Conservation (phyloP, 2,329 filamentous ascomycete genomes). For the Colletotrichum chrysophilum region DNA sequence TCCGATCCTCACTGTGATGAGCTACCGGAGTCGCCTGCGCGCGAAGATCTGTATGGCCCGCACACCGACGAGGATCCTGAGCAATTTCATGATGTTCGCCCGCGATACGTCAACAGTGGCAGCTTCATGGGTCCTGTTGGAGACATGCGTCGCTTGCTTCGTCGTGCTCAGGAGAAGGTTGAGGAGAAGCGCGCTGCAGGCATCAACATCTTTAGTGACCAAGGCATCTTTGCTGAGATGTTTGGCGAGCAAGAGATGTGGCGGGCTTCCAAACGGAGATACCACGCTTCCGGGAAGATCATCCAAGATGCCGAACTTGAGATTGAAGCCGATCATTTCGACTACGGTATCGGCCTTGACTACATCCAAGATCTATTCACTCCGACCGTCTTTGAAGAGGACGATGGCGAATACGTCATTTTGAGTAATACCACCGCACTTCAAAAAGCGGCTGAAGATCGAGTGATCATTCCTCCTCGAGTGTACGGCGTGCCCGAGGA, state of each 20-base stretch:
- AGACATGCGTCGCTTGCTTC: conserved; percentile 30
- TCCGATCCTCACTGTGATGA: conserved; percentile 27
- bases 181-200: conserved; percentile 19
- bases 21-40: conserved; percentile 27
- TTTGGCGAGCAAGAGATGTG: conserved; percentile 32
- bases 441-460: conserved; percentile 19
- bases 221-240: conserved; percentile 35
- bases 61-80: conserved; percentile 22
- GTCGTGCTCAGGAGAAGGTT: conserved; percentile 26
- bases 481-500: conserved; percentile 26
- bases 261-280: neutral
- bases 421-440: conserved; percentile 22
- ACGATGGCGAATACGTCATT: conserved; percentile 28
- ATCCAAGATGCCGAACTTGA: neutral
- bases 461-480: conserved; percentile 28
- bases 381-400: conserved; percentile 32
- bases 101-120: conserved; percentile 34
- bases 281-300: neutral
- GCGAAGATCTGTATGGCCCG: conserved; percentile 26
- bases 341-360: conserved; percentile 32
- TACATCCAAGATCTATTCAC: conserved; percentile 33
- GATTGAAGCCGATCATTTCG: conserved; percentile 13
- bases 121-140: conserved; percentile 32
- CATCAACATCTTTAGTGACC: conserved; percentile 30
- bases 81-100: conserved; percentile 25